phyloP scores from a whole-genome alignment of 306 rosid species.

The Inga leiocalycina region DNA sequence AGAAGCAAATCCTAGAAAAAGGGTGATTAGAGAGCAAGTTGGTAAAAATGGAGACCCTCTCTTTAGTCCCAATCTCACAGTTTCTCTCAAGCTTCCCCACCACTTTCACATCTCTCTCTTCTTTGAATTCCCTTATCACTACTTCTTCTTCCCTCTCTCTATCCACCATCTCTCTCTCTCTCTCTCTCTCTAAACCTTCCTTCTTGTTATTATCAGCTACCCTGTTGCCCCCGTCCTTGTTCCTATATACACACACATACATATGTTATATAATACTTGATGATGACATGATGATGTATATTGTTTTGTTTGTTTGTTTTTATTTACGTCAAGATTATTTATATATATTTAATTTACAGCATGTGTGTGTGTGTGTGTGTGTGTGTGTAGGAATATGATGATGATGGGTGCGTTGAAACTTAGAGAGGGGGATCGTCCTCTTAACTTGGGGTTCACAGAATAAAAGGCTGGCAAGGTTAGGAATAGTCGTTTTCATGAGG shows the following conservation, averaged over 20 bases:
- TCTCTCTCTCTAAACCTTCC: not conserved
- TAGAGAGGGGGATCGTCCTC: not conserved
- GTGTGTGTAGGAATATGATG: not conserved
- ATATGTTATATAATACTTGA: no score
- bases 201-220: not conserved
- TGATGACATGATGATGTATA: not conserved
- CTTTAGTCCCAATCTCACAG: conserved; percentile 73
- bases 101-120: conserved; percentile 62
- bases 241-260: not conserved
- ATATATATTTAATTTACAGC: conserved; percentile 2
- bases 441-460: conserved; percentile 1
- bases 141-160: conserved; percentile 49
- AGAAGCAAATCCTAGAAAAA: conserved; percentile 75
- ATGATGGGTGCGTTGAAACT: conserved; percentile 42
- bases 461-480: conserved; percentile 37
- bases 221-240: not conserved
- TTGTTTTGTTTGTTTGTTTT: not conserved
- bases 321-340: not conserved
- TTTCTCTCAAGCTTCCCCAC: conserved; percentile 81
- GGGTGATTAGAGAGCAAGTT: conserved; percentile 63
- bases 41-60: conserved; percentile 68
- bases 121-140: conserved; percentile 67
- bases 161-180: conserved; percentile 45
- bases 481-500: conserved; percentile 29
- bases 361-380: not conserved